Conservation (phyloP, 116 monocot species). For the Phalaenopsis hybrid region DNA sequence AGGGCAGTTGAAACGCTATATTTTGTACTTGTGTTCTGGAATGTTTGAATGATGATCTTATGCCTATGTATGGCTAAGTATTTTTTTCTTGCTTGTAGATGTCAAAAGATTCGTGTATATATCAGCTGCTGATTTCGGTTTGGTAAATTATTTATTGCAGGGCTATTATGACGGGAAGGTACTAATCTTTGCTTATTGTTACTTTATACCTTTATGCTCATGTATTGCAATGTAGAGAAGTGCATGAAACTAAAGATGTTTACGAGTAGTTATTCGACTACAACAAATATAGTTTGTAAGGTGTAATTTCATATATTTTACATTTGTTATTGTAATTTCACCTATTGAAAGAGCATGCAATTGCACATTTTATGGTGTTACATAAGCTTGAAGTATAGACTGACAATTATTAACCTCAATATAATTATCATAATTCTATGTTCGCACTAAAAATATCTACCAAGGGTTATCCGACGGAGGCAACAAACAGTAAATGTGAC, state of each 20-base stretch:
- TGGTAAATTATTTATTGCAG: slow-evolving; percentile 67
- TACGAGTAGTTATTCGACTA: neutral
- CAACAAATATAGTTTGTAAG: neutral
- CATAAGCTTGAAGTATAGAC: neutral
- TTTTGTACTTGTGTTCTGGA: neutral
- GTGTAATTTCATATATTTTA: neutral
- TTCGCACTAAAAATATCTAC: too few species aligned
- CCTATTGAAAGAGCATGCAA: neutral
- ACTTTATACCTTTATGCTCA: neutral
- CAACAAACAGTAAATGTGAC: too few species aligned
- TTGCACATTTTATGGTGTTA: neutral
- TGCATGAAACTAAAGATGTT: neutral
- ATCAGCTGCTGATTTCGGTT: slow-evolving; percentile 95
- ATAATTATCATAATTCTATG: too few species aligned
- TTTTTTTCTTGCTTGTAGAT: slow-evolving; percentile 36
- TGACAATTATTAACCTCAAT: neutral
- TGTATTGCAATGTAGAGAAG: neutral
- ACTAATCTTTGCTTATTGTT: neutral
- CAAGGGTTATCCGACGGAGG: too few species aligned
- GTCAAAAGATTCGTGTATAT: slow-evolving; percentile 96
- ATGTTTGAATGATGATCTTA: neutral
- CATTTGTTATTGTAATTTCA: neutral
- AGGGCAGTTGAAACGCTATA: neutral
- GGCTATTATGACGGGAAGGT: slow-evolving; percentile 99
- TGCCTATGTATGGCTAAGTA: neutral